Evolutionary conservation across 192 early-diverging fungal species (phyloP), one percentile per base, ranked within the genome.

Genomic region (Radiomyces spectabilis): DNA sequence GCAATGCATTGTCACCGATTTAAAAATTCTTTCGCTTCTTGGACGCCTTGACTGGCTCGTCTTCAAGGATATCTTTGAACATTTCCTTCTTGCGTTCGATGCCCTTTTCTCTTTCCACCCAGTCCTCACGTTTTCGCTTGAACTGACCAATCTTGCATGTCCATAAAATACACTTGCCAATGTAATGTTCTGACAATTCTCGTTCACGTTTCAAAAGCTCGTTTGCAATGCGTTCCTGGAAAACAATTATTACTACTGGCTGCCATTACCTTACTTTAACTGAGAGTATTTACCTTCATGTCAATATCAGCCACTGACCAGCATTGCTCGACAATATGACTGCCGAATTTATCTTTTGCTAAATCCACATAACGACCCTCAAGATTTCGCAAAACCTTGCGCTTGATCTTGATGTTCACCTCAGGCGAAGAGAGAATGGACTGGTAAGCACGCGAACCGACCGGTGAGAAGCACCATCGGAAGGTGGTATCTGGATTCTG

Each of bases 111-210:
- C 74, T 71, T 67, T 82, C 81, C 2, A 77, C 73, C 91, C 91
- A 94, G 63, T 87, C 86, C 15, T 83, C 80, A n/a, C 80, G 73
- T 55, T 76, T 66, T 48, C 75, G 59, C 70, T 87, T 87, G 69
- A 82, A 94, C 54, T 69, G 68, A 48, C 89, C 87, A 43, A 89
- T 78, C 34, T 79, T 71, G 70, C 88, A 92, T 58, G 90, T 89
- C 50, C 87, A 79, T 40, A 85, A 66, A 13, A 91, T 77, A 53
- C 84, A 85, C 53, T 81, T 79, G 31, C 87, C 91, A 57, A 84
- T 78, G 55, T 76, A 78, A 55, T 77, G 83, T 21, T 80, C 64
- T 42, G 76, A 68, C 19, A 92, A 56, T 31, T 57, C 66, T 6
- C 69, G 66, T 53, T 84, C 73, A 25, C 70, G 57, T 31, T 72